These are phyloP conservation scores for Psilocybe subaeruginosa DNA, from an alignment of 768 basidiomycete species.

Conservation along the genomic window DNA sequence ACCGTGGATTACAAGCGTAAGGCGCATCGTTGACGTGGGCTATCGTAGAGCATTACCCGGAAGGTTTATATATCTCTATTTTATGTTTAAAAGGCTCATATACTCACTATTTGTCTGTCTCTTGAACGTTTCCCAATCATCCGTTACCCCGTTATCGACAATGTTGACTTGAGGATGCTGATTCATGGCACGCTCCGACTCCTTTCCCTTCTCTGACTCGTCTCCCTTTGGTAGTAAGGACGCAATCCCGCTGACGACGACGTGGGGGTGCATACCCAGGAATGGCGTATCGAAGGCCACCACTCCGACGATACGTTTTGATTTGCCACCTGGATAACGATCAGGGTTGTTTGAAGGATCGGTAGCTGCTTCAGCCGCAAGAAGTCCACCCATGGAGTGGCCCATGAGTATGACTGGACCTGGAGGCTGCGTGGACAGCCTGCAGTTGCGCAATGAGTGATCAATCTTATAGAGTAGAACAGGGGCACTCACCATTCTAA, in stretches of 20 bases:
- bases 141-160: constrained; percentile 47
- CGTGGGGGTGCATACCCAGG: constrained; percentile 66
- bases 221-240: constrained; percentile 49
- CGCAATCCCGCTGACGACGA: constrained; percentile 57
- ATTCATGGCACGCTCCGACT: constrained; percentile 46
- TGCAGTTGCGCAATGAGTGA: constrained; percentile 17
- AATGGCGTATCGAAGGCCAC: constrained; percentile 64
- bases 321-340: constrained; percentile 27
- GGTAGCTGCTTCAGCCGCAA: constrained; percentile 59
- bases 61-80: not conserved
- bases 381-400: constrained; percentile 66
- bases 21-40: constrained; percentile 12
- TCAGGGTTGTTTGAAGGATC: constrained; percentile 38
- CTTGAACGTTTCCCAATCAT: constrained; percentile 53
- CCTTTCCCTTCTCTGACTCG: constrained; percentile 26
- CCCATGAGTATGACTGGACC: constrained; percentile 59
- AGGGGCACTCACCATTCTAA: constrained; percentile 48
- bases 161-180: constrained; percentile 43
- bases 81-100: not conserved
- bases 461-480: not conserved
- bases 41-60: constrained; percentile 12
- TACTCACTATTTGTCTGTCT: constrained; percentile 28
- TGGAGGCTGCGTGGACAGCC: constrained; percentile 56
- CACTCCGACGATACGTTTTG: constrained; percentile 51
- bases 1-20: constrained; percentile 9